Evolutionary conservation across 2,329 filamentous ascomycete species (phyloP).

Genomic region (Coleophoma crateriformis): DNA sequence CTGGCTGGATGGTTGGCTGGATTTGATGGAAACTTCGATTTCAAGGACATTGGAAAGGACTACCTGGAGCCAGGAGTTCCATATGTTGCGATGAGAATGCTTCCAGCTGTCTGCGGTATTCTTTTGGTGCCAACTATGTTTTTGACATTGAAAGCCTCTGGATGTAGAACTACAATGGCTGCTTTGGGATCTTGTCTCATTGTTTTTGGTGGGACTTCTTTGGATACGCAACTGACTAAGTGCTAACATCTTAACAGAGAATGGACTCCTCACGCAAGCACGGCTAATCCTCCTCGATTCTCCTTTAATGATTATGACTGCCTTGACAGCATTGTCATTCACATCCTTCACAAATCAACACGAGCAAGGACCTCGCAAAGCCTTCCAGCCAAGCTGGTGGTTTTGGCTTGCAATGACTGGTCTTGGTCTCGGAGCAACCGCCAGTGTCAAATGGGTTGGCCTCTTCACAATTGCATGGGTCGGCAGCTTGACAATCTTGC

Average conservation of each 20-base stretch:
- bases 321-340: conserved; percentile 85
- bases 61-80: conserved; percentile 92
- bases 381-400: conserved; percentile 92
- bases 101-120: conserved; percentile 85
- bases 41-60: conserved; percentile 99
- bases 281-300: conserved; percentile 95
- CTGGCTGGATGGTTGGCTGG: conserved; percentile 92
- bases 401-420: conserved; percentile 92
- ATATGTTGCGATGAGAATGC: conserved; percentile 94
- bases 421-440: conserved; percentile 80
- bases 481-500: conserved; percentile 79
- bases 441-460: conserved; percentile 98
- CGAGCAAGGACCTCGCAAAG: conserved; percentile 82
- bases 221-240: background rate
- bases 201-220: conserved; percentile 67
- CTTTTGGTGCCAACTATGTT: conserved; percentile 89
- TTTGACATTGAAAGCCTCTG: conserved; percentile 83
- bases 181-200: conserved; percentile 78
- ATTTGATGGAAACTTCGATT: conserved; percentile 94
- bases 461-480: conserved; percentile 99
- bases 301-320: conserved; percentile 87
- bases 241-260: conserved; percentile 56
- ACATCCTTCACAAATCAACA: conserved; percentile 95
- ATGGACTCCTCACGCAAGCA: conserved; percentile 90
- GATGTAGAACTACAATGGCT: conserved; percentile 82